Conservation (phyloP, 2,329 filamentous ascomycete genomes). For the Diplodia sapinea region DNA sequence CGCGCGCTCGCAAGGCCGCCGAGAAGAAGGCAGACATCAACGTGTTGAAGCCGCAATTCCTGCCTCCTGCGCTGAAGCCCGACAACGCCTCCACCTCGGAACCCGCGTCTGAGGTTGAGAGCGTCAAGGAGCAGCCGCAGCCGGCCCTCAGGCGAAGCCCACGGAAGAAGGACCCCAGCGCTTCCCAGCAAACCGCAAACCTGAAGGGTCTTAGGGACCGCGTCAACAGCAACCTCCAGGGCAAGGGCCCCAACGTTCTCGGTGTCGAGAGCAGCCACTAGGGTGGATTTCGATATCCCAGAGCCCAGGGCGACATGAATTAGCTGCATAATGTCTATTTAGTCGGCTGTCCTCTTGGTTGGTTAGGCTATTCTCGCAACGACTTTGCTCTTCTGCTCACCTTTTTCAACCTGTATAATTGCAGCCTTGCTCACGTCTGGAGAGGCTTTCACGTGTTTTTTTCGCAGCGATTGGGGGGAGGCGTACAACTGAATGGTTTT, state of each 20-base stretch:
- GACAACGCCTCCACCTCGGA: conserved; percentile 34
- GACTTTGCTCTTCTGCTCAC: neutral
- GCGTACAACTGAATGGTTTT: neutral
- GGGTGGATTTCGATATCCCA: conserved; percentile 11
- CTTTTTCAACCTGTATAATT: conserved; percentile 19
- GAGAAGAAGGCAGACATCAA: conserved; percentile 63
- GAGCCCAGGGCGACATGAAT: neutral
- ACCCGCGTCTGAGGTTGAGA: conserved; percentile 36
- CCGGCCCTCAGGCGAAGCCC: conserved; percentile 48
- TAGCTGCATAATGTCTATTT: conserved; percentile 26
- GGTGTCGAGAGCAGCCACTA: conserved; percentile 52
- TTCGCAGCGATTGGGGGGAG: neutral
- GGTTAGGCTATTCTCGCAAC: conserved; percentile 12
- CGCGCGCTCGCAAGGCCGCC: conserved; percentile 60
- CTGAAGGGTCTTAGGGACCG: conserved; percentile 54
- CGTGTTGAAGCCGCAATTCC: conserved; percentile 35
- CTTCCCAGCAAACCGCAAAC: conserved; percentile 46
- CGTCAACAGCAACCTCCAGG: conserved; percentile 54
- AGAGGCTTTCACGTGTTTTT: neutral
- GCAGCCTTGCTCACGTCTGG: neutral
- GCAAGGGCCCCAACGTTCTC: conserved; percentile 53
- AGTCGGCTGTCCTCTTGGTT: neutral
- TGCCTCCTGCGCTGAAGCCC: conserved; percentile 14
- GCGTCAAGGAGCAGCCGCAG: conserved; percentile 37
- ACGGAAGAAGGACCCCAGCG: conserved; percentile 50